These are phyloP conservation scores for Phyllosticta citribraziliensis DNA, from an alignment of 2,329 filamentous ascomycete genomes.

Conservation along the genomic window DNA sequence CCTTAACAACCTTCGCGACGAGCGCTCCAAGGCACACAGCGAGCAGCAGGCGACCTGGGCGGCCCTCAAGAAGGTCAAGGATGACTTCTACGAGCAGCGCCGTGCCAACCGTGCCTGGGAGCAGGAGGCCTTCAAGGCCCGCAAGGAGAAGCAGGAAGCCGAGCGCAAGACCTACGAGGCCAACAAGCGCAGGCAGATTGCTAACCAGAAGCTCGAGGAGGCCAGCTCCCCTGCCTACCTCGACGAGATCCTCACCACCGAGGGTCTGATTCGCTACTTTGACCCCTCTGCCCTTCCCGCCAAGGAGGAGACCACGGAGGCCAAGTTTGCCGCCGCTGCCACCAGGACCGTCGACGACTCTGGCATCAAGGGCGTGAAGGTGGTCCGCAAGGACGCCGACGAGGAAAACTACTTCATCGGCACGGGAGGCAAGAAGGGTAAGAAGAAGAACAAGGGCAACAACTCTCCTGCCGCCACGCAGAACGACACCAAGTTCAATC, in stretches of 20 bases:
- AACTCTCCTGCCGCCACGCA: slow-evolving; percentile 36
- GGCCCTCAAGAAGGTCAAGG: slow-evolving; percentile 77
- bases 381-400: slow-evolving; percentile 77
- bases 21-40: slow-evolving; percentile 71
- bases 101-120: slow-evolving; percentile 79
- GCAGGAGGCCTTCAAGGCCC: slow-evolving; percentile 66
- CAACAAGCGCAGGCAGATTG: slow-evolving; percentile 65
- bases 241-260: slow-evolving; percentile 83
- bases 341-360: slow-evolving; percentile 76
- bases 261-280: slow-evolving; percentile 82
- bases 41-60: slow-evolving; percentile 81
- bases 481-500: slow-evolving; percentile 62
- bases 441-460: slow-evolving; percentile 79
- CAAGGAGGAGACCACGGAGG: slow-evolving; percentile 55
- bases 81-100: slow-evolving; percentile 72
- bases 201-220: slow-evolving; percentile 67
- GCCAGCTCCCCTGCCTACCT: slow-evolving; percentile 80
- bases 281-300: slow-evolving; percentile 58
- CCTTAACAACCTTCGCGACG: slow-evolving; percentile 72
- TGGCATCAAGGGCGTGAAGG: slow-evolving; percentile 74
- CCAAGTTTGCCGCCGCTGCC: slow-evolving; percentile 63
- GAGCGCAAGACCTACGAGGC: slow-evolving; percentile 67
- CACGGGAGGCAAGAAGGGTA: slow-evolving; percentile 70
- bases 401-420: slow-evolving; percentile 77
- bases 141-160: slow-evolving; percentile 66